Evolutionary conservation across 805 yeast species (phyloP), one percentile per base, ranked within the genome.

Genomic region (Ogataea zsoltii): DNA sequence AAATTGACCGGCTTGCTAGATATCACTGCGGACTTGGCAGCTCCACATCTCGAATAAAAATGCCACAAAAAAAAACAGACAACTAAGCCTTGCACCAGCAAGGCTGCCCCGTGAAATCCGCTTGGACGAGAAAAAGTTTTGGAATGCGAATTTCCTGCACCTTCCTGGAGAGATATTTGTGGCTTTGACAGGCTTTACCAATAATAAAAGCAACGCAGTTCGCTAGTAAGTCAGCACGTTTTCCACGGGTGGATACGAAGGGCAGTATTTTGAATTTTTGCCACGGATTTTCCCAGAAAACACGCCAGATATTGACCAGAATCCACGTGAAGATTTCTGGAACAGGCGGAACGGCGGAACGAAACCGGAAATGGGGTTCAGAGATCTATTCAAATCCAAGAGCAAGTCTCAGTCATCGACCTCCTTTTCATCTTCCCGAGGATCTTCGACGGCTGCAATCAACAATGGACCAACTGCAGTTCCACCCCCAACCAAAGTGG

Each of bases 281-380:
- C 7, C 5, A 21, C 25, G 25, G 9, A 9, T 21, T 9, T 6
- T 9, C 9, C 25, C 5, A 21, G 9, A 21, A 21, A 9, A 21
- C 5, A 21, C 25, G 25, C 7, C 25, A 21, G n/a, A n/a, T n/a
- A n/a, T n/a, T n/a, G n/a, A n/a, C n/a, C n/a, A n/a, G n/a, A n/a
- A n/a, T n/a, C n/a, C n/a, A n/a, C n/a, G n/a, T n/a, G n/a, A n/a
- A n/a, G n/a, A n/a, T n/a, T n/a, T n/a, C n/a, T n/a, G n/a, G n/a
- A n/a, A n/a, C n/a, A n/a, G n/a, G n/a, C n/a, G n/a, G n/a, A n/a
- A n/a, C n/a, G n/a, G n/a, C 31, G 31, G 14, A 28, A 28, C 13
- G 31, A 7, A 28, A 18, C 13, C 13, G n/a, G 12, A 23, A 21
- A 50, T 50, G 54, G 54, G 54, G 1, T 45, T 50, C 21, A 50